A percentile compares a stretch with the other conserved stretches of the same genome.
phyloP scores from a whole-genome alignment of 139 green algal genomes.

The Astrephomene gubernaculifera region DNA sequence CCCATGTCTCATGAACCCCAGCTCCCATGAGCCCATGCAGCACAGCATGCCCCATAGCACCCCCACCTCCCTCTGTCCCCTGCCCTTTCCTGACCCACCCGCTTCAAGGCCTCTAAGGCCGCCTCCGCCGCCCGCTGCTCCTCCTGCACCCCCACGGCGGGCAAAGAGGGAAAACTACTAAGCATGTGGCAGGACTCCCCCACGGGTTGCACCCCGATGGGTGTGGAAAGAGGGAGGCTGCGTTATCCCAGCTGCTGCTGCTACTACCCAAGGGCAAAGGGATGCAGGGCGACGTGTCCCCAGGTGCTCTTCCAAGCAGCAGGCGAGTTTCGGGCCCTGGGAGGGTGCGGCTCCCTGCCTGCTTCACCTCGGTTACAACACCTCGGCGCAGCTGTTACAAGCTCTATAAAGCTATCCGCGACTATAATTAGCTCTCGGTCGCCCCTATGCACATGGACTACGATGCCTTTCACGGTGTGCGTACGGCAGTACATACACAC shows the following conservation, averaged over 20 bases:
- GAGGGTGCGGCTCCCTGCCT: no score
- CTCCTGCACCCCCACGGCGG: not conserved
- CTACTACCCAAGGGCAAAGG: no score
- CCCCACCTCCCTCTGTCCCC: not conserved
- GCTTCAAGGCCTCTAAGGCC: slow-evolving; percentile 47
- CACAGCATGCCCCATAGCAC: not conserved
- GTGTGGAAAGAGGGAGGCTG: not conserved
- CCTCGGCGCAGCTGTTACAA: not conserved
- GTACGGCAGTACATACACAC: not conserved
- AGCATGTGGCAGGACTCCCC: not conserved
- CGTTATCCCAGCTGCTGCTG: no score
- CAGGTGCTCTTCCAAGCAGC: no score
- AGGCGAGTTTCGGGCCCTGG: no score
- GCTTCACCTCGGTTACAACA: not conserved
- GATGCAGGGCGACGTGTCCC: no score
- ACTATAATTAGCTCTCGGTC: not conserved
- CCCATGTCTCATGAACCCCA: no score
- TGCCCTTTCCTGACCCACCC: not conserved
- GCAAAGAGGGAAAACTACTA: not conserved
- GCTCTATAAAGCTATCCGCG: not conserved
- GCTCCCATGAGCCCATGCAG: not conserved
- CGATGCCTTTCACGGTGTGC: not conserved
- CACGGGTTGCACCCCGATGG: not conserved
- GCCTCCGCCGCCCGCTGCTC: slow-evolving; percentile 46
- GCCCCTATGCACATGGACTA: not conserved